Conservation (phyloP, 768 basidiomycete species). For the Tricholoma flavovirens region DNA sequence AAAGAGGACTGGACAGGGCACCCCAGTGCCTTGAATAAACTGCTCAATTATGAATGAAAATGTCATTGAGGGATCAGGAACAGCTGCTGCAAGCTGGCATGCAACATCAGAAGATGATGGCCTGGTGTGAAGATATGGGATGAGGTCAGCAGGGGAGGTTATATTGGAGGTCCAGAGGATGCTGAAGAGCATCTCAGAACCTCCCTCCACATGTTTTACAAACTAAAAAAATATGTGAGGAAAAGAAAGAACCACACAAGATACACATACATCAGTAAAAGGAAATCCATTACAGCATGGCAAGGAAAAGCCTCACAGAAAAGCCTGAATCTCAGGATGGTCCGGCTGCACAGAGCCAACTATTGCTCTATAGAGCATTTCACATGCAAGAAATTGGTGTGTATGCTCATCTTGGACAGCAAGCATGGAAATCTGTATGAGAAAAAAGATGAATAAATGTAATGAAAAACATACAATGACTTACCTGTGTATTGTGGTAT, state of each 20-base stretch:
- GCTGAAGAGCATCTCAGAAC: conserved; percentile 4
- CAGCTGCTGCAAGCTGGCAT: not conserved
- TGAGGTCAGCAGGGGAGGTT: not conserved
- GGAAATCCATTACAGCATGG: conserved; percentile 7
- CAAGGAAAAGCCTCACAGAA: conserved; percentile 1
- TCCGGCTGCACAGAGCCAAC: conserved; percentile 1
- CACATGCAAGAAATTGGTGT: not conserved
- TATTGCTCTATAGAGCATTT: conserved; percentile 5
- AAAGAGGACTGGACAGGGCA: not conserved
- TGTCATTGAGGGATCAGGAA: not conserved
- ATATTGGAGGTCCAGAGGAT: conserved; percentile 5
- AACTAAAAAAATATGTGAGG: not conserved
- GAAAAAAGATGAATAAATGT: not conserved
- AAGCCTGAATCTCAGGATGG: conserved; percentile 5
- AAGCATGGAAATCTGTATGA: not conserved
- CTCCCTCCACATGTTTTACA: conserved; percentile 1
- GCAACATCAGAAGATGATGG: not conserved
- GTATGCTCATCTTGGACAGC: not conserved
- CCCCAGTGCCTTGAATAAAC: not conserved
- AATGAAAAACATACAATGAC: not conserved
- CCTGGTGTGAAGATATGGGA: not conserved
- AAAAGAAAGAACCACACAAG: not conserved
- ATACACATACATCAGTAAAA: conserved; percentile 1
- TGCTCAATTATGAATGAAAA: not conserved
- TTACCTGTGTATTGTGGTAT: conserved; percentile 3